Conservation (phyloP, 331 rosid species). For the Acacia concinna region DNA sequence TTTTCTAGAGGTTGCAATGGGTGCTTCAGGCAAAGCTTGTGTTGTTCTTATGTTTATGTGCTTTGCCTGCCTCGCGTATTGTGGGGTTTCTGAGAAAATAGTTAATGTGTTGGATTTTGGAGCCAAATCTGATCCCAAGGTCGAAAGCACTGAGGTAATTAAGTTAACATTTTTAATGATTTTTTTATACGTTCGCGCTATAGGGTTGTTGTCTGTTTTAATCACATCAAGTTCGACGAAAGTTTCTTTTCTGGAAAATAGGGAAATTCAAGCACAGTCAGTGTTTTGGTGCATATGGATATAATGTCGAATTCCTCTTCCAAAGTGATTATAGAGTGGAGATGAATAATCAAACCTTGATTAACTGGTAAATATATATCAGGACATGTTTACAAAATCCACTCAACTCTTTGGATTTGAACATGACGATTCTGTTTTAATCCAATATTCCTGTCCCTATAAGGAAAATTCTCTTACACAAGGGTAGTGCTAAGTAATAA, state of each 20-base stretch:
- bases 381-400: not conserved
- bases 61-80: constrained; percentile 38
- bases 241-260: not conserved
- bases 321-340: not conserved
- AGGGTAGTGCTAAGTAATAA: no score
- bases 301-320: not conserved
- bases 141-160: constrained; percentile 51
- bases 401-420: not conserved
- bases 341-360: not conserved
- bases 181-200: not conserved
- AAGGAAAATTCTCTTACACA: no score
- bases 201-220: not conserved
- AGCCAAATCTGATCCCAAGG: constrained; percentile 50
- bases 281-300: not conserved
- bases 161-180: not conserved
- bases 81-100: constrained; percentile 20
- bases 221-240: not conserved
- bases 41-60: constrained; percentile 30
- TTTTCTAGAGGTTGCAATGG: constrained; percentile 31
- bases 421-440: not conserved
- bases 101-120: constrained; percentile 51
- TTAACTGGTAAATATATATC: not conserved
- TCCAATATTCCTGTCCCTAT: no score
- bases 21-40: constrained; percentile 21
- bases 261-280: not conserved